Evolutionary conservation across 1,284 basidiomycete species (phyloP).

Genomic region (Cystobasidium pallidum): DNA sequence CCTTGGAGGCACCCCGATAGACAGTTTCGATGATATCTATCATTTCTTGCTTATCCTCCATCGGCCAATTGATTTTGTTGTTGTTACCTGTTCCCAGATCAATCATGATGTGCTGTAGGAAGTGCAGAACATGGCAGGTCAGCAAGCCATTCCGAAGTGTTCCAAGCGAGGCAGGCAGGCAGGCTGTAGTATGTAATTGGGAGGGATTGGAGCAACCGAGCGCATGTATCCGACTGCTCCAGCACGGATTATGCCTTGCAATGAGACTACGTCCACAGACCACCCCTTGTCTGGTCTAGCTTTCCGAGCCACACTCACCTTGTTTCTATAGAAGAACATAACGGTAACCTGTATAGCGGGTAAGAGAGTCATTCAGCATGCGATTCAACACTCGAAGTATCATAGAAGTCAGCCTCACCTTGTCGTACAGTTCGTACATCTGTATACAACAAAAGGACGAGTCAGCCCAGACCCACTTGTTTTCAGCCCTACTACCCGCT

Average conservation of each 20-base stretch:
- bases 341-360: constrained; percentile 68
- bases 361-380: neutral
- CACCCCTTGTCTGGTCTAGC: neutral
- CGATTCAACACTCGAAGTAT: neutral
- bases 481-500: no score
- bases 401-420: constrained; percentile 52
- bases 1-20: constrained; percentile 95
- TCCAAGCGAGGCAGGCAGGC: no score
- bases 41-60: constrained; percentile 96
- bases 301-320: constrained; percentile 59
- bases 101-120: constrained; percentile 91
- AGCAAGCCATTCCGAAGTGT: neutral
- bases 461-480: no score
- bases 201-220: no score
- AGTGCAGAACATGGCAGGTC: neutral
- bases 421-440: constrained; percentile 95
- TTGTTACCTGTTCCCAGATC: constrained; percentile 99
- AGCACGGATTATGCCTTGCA: no score
- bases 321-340: constrained; percentile 89
- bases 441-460: constrained; percentile 54
- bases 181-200: no score
- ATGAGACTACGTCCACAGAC: no score
- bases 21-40: constrained; percentile 99
- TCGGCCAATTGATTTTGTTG: constrained; percentile 98
- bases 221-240: no score